Conservation (phyloP, 345 rosid species). For the Viola odorata region DNA sequence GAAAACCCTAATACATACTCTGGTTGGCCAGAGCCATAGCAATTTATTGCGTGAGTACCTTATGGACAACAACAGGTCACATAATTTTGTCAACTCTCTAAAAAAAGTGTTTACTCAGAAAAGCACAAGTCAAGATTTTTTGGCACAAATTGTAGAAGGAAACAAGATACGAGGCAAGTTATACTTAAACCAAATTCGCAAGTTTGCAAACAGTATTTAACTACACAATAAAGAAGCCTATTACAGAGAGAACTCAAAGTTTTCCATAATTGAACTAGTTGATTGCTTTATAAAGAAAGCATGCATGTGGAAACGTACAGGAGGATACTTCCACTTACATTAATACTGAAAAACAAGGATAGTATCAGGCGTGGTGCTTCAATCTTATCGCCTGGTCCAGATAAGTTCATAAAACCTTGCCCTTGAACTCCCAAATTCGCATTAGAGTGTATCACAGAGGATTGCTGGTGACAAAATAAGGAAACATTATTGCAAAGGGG, state of each 20-base stretch:
- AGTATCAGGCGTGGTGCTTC: conserved; percentile 59
- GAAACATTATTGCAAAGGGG: neutral
- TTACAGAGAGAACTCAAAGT: conserved; percentile 2
- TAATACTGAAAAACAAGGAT: conserved; percentile 50
- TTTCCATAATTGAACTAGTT: conserved; percentile 1
- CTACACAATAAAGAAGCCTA: neutral
- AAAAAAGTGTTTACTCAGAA: too few species aligned
- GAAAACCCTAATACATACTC: too few species aligned
- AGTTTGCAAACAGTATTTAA: neutral
- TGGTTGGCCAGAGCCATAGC: too few species aligned
- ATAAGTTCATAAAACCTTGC: conserved; percentile 60
- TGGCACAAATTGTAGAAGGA: neutral
- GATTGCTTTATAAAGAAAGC: neutral
- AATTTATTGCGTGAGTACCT: too few species aligned
- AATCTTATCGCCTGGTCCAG: conserved; percentile 60
- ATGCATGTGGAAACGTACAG: conserved; percentile 1
- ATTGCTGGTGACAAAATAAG: conserved; percentile 34
- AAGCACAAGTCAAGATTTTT: too few species aligned
- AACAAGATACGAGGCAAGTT: neutral
- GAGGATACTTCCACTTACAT: conserved; percentile 40
- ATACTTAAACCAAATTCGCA: neutral
- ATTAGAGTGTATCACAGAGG: conserved; percentile 65
- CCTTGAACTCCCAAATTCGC: conserved; percentile 72
- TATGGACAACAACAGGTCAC: too few species aligned
- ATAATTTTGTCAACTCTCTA: too few species aligned